Conservation (phyloP, 1,139 yeast genomes). For the Debaryomycetaceae sp. region DNA sequence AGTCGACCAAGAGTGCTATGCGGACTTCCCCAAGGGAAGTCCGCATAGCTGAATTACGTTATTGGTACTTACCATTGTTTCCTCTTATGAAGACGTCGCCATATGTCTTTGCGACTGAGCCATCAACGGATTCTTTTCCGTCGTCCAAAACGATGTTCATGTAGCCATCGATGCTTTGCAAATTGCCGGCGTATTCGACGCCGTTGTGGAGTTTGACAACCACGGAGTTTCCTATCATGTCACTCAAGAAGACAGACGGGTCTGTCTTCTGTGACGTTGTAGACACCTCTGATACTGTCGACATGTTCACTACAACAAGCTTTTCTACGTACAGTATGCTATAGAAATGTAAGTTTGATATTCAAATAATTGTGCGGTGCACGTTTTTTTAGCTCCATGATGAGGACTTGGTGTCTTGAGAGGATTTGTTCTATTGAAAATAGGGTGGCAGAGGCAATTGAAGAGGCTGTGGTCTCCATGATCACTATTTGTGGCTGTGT, state of each 20-base stretch:
- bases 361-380: too few relatives aligned
- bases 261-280: conserved; percentile 30
- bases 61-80: conserved; percentile 67
- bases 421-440: too few relatives aligned
- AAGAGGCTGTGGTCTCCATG: too few relatives aligned
- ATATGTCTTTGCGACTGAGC: conserved; percentile 52
- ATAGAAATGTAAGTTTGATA: not conserved
- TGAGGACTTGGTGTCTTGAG: too few relatives aligned
- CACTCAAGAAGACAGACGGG: conserved; percentile 77
- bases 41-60: too few relatives aligned
- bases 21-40: too few relatives aligned
- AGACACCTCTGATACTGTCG: not conserved
- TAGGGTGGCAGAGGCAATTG: too few relatives aligned
- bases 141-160: conserved; percentile 90
- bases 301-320: not conserved
- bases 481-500: too few relatives aligned
- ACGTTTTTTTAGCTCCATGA: too few relatives aligned
- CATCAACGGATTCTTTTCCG: conserved; percentile 65
- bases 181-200: conserved; percentile 67
- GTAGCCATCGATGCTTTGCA: conserved; percentile 93
- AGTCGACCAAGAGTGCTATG: too few relatives aligned
- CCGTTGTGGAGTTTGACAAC: conserved; percentile 85
- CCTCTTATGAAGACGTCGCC: conserved; percentile 95
- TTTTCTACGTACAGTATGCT: not conserved
- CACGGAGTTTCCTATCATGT: conserved; percentile 76